Base-by-base conservation (phyloP, 768 basidiomycete species). In the Hericium alpestre region DNA sequence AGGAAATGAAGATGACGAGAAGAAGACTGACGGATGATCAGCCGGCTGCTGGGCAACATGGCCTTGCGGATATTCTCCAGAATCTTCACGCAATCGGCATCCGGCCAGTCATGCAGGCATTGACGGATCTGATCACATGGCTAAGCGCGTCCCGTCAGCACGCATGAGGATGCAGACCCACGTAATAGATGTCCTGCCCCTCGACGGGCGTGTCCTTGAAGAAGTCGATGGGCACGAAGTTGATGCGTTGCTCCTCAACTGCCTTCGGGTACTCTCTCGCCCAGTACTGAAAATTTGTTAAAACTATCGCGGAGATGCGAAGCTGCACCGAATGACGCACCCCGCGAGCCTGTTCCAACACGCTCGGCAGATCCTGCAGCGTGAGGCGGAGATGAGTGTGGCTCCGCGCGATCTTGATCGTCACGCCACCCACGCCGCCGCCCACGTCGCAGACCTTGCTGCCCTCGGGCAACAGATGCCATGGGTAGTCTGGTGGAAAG, bases 31-130 rank as follows among this genome's bases (percentile, higher is more conserved):
- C 74, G 72, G 43, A 75, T 69, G 25, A 76, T 68, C 23, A 75
- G 51, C 1, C 70, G 68, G 46, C 72, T 73, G 13, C 57, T 13
- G 1, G 70, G 65, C 8, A 59, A 64, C 71, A 76, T 74, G 1
- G 69, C 71, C 27, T 68, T 66, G 18, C 67, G 65, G 1, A 77
- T 64, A 54, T 70, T 67, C 2, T 56, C 61, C 2, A 78, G 64
- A 47, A 78, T 75, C 38, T 64, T 63, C 22, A 72, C 39, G 58
- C 69, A 68, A 41, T 71, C 67, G 1, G 64, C 64, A 51, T 74
- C 67, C 0, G 71, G 69, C 77, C 77, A 78, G 54, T 76, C 70
- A 53, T 76, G 76, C 13, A 75, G 51, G 54, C 74, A 66, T 23
- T 72, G 66, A 16, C 70, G 68, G 53, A 76, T 37, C 74, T 75